These are phyloP conservation scores for Styphnolobium japonicum DNA, from an alignment of 306 rosid genomes.

Conservation along the genomic window DNA sequence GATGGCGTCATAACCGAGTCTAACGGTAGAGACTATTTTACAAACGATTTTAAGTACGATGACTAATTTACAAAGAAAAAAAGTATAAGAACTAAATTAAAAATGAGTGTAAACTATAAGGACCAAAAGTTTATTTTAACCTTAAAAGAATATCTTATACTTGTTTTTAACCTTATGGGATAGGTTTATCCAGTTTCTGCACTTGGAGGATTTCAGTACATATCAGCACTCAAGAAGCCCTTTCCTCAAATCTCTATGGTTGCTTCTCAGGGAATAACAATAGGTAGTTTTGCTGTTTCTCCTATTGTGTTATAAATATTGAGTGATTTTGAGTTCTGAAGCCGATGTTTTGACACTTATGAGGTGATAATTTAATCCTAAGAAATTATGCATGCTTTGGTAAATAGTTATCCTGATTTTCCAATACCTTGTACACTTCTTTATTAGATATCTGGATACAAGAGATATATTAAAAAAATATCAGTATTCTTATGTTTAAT, in stretches of 20 bases:
- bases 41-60: no score
- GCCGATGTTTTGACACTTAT: no score
- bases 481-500: neutral
- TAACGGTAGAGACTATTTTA: no score
- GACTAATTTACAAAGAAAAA: no score
- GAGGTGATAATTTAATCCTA: no score
- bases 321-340: neutral
- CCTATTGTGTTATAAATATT: neutral
- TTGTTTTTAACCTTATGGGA: constrained; percentile 23
- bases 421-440: neutral
- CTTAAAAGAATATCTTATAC: neutral
- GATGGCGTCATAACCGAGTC: no score
- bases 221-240: constrained; percentile 80
- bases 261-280: constrained; percentile 88
- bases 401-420: neutral
- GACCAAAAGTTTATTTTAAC: no score
- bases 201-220: constrained; percentile 69
- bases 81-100: no score
- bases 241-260: constrained; percentile 77
- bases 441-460: neutral
- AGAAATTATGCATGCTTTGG: no score
- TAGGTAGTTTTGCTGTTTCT: constrained; percentile 50
- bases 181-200: constrained; percentile 94
- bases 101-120: no score
- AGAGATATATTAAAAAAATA: neutral